Percentiles rank a stretch among this genome's conserved stretches.
Evolutionary conservation across 2,329 filamentous ascomycete genomes (phyloP).

Genomic region (Helotiales sp.): DNA sequence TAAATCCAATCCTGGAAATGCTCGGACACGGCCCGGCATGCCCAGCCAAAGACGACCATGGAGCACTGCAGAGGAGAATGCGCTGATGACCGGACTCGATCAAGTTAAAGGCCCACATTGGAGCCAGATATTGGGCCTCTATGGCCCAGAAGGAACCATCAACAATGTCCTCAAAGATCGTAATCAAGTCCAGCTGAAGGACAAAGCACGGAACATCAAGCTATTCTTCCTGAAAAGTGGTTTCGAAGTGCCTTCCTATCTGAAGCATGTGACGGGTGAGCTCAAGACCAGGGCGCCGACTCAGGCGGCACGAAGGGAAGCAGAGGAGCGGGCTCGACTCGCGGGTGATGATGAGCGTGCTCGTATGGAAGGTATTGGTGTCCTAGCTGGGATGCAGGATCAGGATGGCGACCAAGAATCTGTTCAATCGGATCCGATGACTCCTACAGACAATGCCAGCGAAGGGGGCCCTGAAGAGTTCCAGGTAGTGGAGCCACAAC

Average conservation of each 20-base stretch:
- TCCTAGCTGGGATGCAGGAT: slow-evolving; percentile 47
- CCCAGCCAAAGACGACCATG: slow-evolving; percentile 71
- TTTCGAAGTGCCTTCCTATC: slow-evolving; percentile 84
- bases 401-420: slow-evolving; percentile 1
- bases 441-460: slow-evolving; percentile 6
- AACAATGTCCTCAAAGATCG: slow-evolving; percentile 84
- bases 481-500: slow-evolving; percentile 21
- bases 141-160: slow-evolving; percentile 76
- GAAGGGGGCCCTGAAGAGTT: slow-evolving; percentile 16
- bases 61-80: slow-evolving; percentile 87
- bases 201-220: slow-evolving; percentile 88
- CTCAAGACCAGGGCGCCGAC: slow-evolving; percentile 81
- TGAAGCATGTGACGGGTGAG: slow-evolving; percentile 86
- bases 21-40: slow-evolving; percentile 47
- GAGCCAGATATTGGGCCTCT: slow-evolving; percentile 86
- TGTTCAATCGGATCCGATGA: slow-evolving; percentile 2
- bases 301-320: slow-evolving; percentile 68
- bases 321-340: slow-evolving; percentile 60
- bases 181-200: slow-evolving; percentile 89
- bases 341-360: slow-evolving; percentile 61
- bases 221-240: slow-evolving; percentile 90
- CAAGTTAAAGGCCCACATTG: slow-evolving; percentile 89
- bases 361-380: slow-evolving; percentile 60
- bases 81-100: slow-evolving; percentile 84
- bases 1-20: slow-evolving; percentile 51